phyloP scores from a whole-genome alignment of 1,139 yeast species.

The Geotrichum macrosporum region DNA sequence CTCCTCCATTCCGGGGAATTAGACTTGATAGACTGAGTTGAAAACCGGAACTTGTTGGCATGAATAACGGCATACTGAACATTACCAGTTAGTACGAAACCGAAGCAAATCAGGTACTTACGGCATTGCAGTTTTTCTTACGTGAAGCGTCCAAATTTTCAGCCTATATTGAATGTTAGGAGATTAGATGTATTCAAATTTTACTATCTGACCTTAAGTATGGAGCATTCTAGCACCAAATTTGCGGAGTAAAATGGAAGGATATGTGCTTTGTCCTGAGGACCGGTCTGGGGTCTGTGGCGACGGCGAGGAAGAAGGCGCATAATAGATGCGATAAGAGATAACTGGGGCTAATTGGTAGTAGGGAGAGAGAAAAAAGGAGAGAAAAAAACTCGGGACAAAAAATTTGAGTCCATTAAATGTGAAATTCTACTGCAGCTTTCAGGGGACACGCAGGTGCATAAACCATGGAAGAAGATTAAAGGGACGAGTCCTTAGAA shows the following conservation, averaged over 20 bases:
- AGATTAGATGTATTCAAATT: too few relatives aligned
- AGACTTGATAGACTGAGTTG: conserved; percentile 34
- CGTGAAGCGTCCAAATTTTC: conserved; percentile 6
- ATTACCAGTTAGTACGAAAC: neutral
- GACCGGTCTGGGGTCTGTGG: neutral
- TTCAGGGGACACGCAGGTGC: neutral
- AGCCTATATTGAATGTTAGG: conserved; percentile 16
- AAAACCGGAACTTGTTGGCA: conserved; percentile 32
- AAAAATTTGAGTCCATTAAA: neutral
- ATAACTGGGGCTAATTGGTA: neutral
- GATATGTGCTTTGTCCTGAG: neutral
- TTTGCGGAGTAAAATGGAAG: neutral
- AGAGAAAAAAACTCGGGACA: neutral
- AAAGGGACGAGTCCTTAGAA: too few relatives aligned
- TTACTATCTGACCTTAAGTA: neutral
- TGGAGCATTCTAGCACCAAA: conserved; percentile 4
- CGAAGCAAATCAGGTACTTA: conserved; percentile 4
- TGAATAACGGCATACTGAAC: conserved; percentile 30
- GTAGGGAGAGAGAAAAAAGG: neutral
- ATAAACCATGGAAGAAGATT: too few relatives aligned
- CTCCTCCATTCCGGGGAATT: conserved; percentile 40
- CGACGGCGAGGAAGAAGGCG: conserved; percentile 4
- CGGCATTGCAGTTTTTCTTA: conserved; percentile 17
- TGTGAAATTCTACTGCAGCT: neutral
- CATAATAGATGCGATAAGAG: neutral